Percentiles rank a stretch among this genome's conserved stretches.
Evolutionary conservation across 345 rosid genomes (phyloP).

Genomic region (Arabidopsis arenosa): DNA sequence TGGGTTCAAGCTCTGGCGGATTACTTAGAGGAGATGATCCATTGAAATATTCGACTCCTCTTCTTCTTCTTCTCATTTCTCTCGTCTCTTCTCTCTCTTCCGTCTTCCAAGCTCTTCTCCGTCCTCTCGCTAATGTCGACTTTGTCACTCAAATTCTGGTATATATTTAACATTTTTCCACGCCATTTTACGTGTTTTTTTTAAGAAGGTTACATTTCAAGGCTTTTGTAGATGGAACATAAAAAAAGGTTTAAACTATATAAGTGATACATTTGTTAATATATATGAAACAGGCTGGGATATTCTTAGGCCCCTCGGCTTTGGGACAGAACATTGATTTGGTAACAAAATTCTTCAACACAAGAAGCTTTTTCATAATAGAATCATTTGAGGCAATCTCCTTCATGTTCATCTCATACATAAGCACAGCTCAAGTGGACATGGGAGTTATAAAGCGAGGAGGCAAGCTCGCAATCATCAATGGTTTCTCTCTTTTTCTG

Average conservation of each 20-base stretch:
- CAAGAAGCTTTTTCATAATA: conserved; percentile 33
- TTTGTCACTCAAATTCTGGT: conserved; percentile 50
- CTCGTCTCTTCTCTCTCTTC: conserved; percentile 39
- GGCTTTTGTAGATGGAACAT: background rate
- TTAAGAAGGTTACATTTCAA: background rate
- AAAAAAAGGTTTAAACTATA: background rate
- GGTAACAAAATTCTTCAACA: conserved; percentile 11
- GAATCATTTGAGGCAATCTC: conserved; percentile 39
- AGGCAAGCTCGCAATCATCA: conserved; percentile 45
- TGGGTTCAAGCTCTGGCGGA: conserved; percentile 27
- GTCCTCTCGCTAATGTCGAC: conserved; percentile 40
- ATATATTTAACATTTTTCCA: background rate
- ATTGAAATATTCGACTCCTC: conserved; percentile 21
- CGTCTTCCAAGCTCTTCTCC: conserved; percentile 43
- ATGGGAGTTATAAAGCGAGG: conserved; percentile 37
- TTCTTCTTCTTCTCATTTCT: conserved; percentile 40
- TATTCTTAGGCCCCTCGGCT: conserved; percentile 47
- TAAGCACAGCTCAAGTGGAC: conserved; percentile 45
- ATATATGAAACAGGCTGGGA: conserved; percentile 45
- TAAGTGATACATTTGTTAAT: background rate
- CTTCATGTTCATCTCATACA: conserved; percentile 42
- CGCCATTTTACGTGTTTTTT: background rate
- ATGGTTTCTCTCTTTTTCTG: conserved; percentile 42
- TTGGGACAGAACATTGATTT: conserved; percentile 30
- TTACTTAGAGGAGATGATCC: conserved; percentile 20